A percentile compares a stretch with the other conserved stretches of the same genome.
Evolutionary conservation across 495 filamentous ascomycete genomes (phyloP).

Genomic region (Chaetomidium leptoderma): DNA sequence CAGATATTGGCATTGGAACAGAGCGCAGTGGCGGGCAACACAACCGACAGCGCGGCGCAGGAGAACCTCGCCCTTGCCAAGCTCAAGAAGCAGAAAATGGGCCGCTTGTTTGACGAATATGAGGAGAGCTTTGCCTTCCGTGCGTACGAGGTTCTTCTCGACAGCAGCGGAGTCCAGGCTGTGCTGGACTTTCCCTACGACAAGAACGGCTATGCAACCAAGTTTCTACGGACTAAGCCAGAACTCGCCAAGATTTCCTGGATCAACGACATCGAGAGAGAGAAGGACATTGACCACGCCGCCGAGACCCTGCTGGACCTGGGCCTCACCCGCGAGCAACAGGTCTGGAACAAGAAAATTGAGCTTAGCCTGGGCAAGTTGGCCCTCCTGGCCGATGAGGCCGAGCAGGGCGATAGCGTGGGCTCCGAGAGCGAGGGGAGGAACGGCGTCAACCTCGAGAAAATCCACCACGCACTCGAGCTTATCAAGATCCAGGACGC

Average conservation of each 20-base stretch:
- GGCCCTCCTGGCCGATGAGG: slow-evolving; percentile 59
- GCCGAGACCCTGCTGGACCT: slow-evolving; percentile 60
- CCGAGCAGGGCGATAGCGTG: slow-evolving; percentile 32
- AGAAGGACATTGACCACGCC: slow-evolving; percentile 67
- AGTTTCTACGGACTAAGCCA: slow-evolving; percentile 65
- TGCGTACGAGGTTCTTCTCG: slow-evolving; percentile 71
- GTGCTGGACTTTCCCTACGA: slow-evolving; percentile 63
- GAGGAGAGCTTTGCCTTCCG: slow-evolving; percentile 74
- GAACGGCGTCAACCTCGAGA: slow-evolving; percentile 35
- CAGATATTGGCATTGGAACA: slow-evolving; percentile 36
- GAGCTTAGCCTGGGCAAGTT: slow-evolving; percentile 86
- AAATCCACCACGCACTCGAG: slow-evolving; percentile 57
- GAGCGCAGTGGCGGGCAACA: slow-evolving; percentile 19
- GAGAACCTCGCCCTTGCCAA: slow-evolving; percentile 29
- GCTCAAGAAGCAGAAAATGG: slow-evolving; percentile 38
- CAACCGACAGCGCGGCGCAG: slow-evolving; percentile 23
- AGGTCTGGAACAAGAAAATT: slow-evolving; percentile 85
- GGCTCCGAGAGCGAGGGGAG: slow-evolving; percentile 32
- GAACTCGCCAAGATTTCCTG: slow-evolving; percentile 74
- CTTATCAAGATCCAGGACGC: slow-evolving; percentile 69
- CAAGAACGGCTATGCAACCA: slow-evolving; percentile 63
- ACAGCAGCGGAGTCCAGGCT: slow-evolving; percentile 55
- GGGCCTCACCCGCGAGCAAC: slow-evolving; percentile 62
- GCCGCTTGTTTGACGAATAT: slow-evolving; percentile 66
- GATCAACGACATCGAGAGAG: slow-evolving; percentile 83